Percentiles rank a stretch among this genome's conserved stretches.
Conservation (phyloP, 2,329 filamentous ascomycete genomes). For the Botryotinia narcissicola region DNA sequence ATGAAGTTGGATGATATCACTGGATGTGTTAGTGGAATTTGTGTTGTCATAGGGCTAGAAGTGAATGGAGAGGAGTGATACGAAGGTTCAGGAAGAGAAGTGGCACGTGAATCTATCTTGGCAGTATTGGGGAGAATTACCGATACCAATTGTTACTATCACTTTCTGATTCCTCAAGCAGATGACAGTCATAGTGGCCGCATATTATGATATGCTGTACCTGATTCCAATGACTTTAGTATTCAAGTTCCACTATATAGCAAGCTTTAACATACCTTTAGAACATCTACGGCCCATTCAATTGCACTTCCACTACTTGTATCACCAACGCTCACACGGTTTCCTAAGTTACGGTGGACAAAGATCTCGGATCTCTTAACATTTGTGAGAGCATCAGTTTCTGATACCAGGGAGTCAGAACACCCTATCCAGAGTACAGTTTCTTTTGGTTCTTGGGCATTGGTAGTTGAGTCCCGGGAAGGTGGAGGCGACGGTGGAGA, state of each 20-base stretch:
- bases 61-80: not conserved
- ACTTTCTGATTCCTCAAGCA: constrained; percentile 46
- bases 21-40: constrained; percentile 3
- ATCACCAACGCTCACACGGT: constrained; percentile 59
- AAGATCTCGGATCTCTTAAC: constrained; percentile 65
- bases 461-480: not conserved
- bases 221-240: constrained; percentile 27
- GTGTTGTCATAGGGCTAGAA: not conserved
- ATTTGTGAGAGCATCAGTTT: constrained; percentile 57
- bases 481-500: constrained; percentile 10
- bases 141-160: constrained; percentile 54
- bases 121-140: constrained; percentile 39
- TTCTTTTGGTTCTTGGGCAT: constrained; percentile 35
- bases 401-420: constrained; percentile 63
- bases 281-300: constrained; percentile 60
- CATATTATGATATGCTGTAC: constrained; percentile 56
- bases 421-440: constrained; percentile 67
- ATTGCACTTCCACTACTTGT: constrained; percentile 60
- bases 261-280: constrained; percentile 48
- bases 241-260: not conserved
- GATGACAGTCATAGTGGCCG: constrained; percentile 54
- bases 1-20: constrained; percentile 32
- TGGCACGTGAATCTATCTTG: not conserved
- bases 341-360: constrained; percentile 70
- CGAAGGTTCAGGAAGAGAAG: not conserved